Conservation (phyloP, 768 basidiomycete genomes). For the Suillus variegatus region DNA sequence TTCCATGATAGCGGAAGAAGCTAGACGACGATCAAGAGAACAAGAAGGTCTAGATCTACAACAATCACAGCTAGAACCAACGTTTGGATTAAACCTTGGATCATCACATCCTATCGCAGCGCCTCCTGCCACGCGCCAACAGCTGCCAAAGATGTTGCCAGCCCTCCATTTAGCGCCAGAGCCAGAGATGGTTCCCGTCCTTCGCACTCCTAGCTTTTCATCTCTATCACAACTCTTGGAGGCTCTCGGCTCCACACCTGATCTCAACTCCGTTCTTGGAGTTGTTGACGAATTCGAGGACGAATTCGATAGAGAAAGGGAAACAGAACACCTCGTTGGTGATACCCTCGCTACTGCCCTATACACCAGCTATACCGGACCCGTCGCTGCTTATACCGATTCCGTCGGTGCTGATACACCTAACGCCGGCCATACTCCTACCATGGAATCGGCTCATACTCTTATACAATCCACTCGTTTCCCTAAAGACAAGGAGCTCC, state of each 20-base stretch:
- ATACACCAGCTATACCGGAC: neutral
- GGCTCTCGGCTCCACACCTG: slow-evolving; percentile 29
- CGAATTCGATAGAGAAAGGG: slow-evolving; percentile 6
- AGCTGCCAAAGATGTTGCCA: slow-evolving; percentile 9
- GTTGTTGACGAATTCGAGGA: slow-evolving; percentile 6
- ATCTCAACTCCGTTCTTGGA: slow-evolving; percentile 10
- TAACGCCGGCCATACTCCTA: slow-evolving; percentile 5
- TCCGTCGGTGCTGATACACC: neutral
- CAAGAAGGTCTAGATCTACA: neutral
- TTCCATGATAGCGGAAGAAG: neutral
- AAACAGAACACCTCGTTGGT: neutral
- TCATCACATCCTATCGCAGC: slow-evolving; percentile 13
- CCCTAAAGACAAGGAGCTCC: slow-evolving; percentile 30
- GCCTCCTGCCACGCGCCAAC: slow-evolving; percentile 7
- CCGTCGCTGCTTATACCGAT: slow-evolving; percentile 6
- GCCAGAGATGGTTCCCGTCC: slow-evolving; percentile 26
- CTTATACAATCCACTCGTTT: slow-evolving; percentile 2
- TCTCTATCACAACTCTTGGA: slow-evolving; percentile 33
- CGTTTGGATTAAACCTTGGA: slow-evolving; percentile 30
- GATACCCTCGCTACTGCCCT: neutral
- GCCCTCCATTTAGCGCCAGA: slow-evolving; percentile 13
- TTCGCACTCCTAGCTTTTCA: slow-evolving; percentile 33
- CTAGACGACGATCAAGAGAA: neutral
- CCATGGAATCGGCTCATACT: slow-evolving; percentile 1
- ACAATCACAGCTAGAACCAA: slow-evolving; percentile 10